phyloP scores from a whole-genome alignment of 2,329 filamentous ascomycete genomes.

The Lachnellula cervina region DNA sequence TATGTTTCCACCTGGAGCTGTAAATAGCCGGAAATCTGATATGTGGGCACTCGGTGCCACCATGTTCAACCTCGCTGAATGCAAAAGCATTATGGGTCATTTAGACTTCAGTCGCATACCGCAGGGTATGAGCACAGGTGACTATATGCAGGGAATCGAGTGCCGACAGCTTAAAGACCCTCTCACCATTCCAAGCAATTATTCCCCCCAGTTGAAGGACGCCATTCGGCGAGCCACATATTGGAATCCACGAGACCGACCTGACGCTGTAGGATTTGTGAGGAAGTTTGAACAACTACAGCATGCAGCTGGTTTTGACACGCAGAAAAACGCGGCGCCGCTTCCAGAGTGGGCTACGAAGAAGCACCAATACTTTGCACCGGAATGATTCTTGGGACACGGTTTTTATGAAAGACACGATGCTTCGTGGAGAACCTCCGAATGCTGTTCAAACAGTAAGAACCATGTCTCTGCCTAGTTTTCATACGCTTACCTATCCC shows the following conservation, averaged over 20 bases:
- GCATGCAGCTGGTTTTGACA: constrained; percentile 1
- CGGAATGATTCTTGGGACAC: background rate
- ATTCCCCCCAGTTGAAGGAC: constrained; percentile 6
- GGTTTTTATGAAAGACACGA: background rate
- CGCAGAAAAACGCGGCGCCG: background rate
- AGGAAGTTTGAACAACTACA: constrained; percentile 3
- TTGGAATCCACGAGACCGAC: constrained; percentile 4
- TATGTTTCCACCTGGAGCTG: constrained; percentile 8
- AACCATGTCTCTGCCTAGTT: too few species aligned
- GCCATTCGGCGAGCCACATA: constrained; percentile 7
- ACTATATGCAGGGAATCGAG: background rate
- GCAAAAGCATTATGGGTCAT: background rate
- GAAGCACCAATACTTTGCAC: constrained; percentile 17
- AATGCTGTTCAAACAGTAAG: too few species aligned
- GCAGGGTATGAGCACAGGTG: background rate
- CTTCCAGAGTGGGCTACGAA: constrained; percentile 21
- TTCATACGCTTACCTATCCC: too few species aligned
- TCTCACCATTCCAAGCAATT: constrained; percentile 4
- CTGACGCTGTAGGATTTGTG: constrained; percentile 4
- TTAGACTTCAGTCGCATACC: background rate
- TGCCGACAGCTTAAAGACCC: background rate
- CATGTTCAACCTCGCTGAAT: constrained; percentile 19
- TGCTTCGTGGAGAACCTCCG: background rate
- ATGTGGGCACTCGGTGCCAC: constrained; percentile 22
- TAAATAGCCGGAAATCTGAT: constrained; percentile 19